Evolutionary conservation across 768 basidiomycete genomes (phyloP).

Genomic region (Lactarius vividus): DNA sequence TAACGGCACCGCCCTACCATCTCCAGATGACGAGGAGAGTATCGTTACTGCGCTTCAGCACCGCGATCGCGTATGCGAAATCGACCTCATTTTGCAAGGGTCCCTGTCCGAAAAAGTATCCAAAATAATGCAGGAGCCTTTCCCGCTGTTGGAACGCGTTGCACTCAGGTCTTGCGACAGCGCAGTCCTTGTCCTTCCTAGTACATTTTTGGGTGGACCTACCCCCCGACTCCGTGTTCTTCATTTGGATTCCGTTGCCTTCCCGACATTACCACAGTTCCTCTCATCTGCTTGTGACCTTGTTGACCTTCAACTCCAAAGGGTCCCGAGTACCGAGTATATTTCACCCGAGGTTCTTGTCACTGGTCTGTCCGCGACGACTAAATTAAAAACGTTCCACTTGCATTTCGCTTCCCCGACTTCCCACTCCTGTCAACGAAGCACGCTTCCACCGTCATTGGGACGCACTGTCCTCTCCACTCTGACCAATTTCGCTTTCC

Average conservation of each 20-base stretch:
- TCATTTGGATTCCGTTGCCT: not conserved
- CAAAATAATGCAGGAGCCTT: not conserved
- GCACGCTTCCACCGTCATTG: not conserved
- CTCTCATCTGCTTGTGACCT: slow-evolving; percentile 1
- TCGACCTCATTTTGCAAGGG: not conserved
- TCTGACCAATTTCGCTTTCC: not conserved
- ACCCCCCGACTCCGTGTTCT: not conserved
- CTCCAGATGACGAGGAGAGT: slow-evolving; percentile 2
- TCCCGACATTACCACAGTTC: not conserved
- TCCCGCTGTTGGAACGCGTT: not conserved
- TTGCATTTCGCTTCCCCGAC: slow-evolving; percentile 1
- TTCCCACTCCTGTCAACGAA: not conserved
- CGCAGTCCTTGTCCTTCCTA: not conserved
- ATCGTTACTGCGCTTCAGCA: slow-evolving; percentile 5
- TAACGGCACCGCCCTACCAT: not conserved
- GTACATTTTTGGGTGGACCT: not conserved
- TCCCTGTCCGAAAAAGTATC: not conserved
- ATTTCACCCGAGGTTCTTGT: slow-evolving; percentile 6
- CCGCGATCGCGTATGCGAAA: slow-evolving; percentile 4
- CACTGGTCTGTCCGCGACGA: not conserved
- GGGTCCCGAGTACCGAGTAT: not conserved
- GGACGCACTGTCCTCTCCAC: not conserved
- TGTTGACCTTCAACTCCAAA: slow-evolving; percentile 5
- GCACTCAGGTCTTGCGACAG: not conserved
- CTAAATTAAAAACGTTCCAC: not conserved